phyloP scores from a whole-genome alignment of 177 flowering plant genomes.

The Vitis hybrid region DNA sequence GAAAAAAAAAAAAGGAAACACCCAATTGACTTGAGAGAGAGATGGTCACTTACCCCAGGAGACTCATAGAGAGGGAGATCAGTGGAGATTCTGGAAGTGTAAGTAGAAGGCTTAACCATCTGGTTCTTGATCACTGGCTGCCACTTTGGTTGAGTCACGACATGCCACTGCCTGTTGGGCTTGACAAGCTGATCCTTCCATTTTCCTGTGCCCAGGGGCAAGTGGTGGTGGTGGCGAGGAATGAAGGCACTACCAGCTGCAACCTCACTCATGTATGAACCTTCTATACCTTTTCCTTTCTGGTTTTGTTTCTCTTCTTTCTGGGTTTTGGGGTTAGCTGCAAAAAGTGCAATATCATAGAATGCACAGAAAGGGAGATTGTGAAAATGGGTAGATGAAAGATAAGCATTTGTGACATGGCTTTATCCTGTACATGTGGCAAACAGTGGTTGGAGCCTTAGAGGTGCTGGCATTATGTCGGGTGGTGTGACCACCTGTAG shows the following conservation, averaged over 20 bases:
- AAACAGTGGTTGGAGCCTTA: too few species aligned
- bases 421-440: too few species aligned
- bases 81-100: slow-evolving; percentile 51
- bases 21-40: background rate
- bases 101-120: slow-evolving; percentile 41
- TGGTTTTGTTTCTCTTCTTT: background rate
- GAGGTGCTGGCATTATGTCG: too few species aligned
- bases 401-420: too few species aligned
- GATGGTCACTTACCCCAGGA: slow-evolving; percentile 50
- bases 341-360: too few species aligned
- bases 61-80: slow-evolving; percentile 70
- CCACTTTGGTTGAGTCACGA: background rate
- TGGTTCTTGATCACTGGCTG: slow-evolving; percentile 17
- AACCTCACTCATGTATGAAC: slow-evolving; percentile 4
- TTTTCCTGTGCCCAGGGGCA: background rate
- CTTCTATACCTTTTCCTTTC: too few species aligned
- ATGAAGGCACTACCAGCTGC: background rate
- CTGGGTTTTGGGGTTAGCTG: background rate
- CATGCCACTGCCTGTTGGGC: background rate
- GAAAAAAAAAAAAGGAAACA: too few species aligned
- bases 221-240: background rate
- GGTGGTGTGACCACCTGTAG: too few species aligned
- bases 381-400: too few species aligned
- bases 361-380: too few species aligned
- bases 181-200: slow-evolving; percentile 3